These are phyloP conservation scores for Pneumocystis canis DNA, from an alignment of 1,139 yeast genomes.

Conservation along the genomic window DNA sequence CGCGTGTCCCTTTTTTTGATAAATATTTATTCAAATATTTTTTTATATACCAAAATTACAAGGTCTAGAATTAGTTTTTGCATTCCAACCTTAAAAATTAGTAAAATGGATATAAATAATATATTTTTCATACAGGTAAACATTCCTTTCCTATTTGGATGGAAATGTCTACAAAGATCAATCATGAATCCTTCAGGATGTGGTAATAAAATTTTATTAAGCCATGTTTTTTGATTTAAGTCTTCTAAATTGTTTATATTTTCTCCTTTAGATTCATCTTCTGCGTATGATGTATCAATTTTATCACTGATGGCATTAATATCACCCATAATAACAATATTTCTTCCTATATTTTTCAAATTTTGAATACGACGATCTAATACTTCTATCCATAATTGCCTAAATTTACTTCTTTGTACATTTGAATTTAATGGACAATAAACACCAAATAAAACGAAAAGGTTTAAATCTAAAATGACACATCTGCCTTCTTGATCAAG, in stretches of 20 bases:
- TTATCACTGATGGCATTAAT: conserved; percentile 66
- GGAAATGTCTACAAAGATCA: conserved; percentile 51
- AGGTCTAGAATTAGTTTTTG: conserved; percentile 61
- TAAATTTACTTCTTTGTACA: conserved; percentile 40
- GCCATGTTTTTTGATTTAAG: conserved; percentile 9
- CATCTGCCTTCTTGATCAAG: conserved; percentile 80
- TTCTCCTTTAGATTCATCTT: conserved; percentile 12
- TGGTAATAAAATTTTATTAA: conserved; percentile 14
- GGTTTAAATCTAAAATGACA: conserved; percentile 55
- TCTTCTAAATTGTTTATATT: conserved; percentile 19
- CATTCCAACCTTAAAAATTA: conserved; percentile 46
- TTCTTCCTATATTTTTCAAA: conserved; percentile 35
- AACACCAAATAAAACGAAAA: conserved; percentile 48
- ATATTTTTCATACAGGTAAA: conserved; percentile 45
- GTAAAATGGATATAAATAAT: not conserved
- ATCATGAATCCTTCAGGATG: conserved; percentile 26
- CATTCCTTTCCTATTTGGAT: conserved; percentile 46
- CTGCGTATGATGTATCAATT: conserved; percentile 61
- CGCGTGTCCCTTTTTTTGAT: conserved; percentile 48
- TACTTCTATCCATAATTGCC: conserved; percentile 43
- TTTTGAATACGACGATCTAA: conserved; percentile 47
- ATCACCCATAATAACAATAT: conserved; percentile 74
- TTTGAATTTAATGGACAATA: conserved; percentile 87
- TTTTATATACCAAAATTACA: conserved; percentile 35
- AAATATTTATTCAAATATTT: not conserved